Evolutionary conservation across 176 grass and related monocot species (phyloP).

Genomic region (Metroxylon sagu): DNA sequence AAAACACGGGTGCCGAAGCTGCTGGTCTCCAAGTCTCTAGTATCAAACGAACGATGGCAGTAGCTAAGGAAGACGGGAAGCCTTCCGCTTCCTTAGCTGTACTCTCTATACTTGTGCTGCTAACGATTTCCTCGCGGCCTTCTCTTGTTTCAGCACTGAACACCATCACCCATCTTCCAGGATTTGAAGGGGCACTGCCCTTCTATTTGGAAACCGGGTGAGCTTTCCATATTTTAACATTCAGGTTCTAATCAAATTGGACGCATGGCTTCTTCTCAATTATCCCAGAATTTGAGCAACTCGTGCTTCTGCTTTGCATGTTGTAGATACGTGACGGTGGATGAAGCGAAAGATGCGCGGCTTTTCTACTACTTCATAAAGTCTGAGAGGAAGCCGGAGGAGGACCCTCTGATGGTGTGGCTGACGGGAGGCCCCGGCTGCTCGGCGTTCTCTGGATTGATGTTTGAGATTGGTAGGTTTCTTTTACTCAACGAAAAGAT

Average conservation of each 20-base stretch:
- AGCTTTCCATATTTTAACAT: too few relatives aligned
- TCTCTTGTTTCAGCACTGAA: constrained; percentile 14
- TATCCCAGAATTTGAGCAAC: too few relatives aligned
- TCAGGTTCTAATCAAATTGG: too few relatives aligned
- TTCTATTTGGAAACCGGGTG: constrained; percentile 43
- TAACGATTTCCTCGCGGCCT: background rate
- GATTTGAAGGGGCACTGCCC: constrained; percentile 36
- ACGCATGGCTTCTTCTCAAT: too few relatives aligned
- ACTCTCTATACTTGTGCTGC: background rate
- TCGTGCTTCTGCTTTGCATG: too few relatives aligned
- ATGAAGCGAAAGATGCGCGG: background rate
- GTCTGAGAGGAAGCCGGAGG: background rate
- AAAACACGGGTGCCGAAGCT: too few relatives aligned
- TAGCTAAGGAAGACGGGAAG: too few relatives aligned
- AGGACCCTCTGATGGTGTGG: constrained; percentile 2
- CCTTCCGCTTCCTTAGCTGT: too few relatives aligned
- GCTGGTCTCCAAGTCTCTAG: too few relatives aligned
- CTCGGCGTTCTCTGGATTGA: background rate
- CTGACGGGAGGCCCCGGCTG: constrained; percentile 4
- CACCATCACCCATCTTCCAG: constrained; percentile 29
- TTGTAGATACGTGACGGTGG: constrained; percentile 1
- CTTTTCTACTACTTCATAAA: constrained; percentile 7
- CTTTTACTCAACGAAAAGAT: constrained; percentile 2
- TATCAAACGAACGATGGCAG: too few relatives aligned
- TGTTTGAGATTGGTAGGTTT: constrained; percentile 3